Evolutionary conservation across 2,329 filamentous ascomycete genomes (phyloP), one percentile per base, ranked within the genome.

Genomic region (Lachnellula subtilissima): DNA sequence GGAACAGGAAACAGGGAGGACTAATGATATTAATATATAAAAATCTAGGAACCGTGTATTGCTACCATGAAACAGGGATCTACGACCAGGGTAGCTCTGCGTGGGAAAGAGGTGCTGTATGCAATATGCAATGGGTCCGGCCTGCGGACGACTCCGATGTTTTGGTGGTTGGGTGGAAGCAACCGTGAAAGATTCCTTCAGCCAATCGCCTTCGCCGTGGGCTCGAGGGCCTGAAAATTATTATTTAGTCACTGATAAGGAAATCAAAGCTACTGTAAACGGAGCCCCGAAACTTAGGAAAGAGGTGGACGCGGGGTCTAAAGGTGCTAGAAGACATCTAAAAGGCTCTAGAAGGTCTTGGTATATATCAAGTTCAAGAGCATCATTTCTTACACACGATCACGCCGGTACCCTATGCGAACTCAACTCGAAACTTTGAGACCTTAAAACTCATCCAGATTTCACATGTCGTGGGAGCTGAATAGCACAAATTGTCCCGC

Each of bases 141-240:
- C 58, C 57, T 53, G 55, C 63, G 63, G 63, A 59, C 61, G 53
- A 59, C 58, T 57, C 61, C 63, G 63, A 61, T 49, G 40, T 39
- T 48, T 39, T 40, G 28, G 28, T 53, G 36, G 57, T 37, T 42
- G 50, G 52, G 55, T 65, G 63, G 61, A 64, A 59, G 52, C 40
- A 39, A 61, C 57, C 63, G 63, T 40, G 39, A 54, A 55, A 4
- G 4, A 25, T 46, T 37, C 48, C 32, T 47, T 28, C 52, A 48
- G 48, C 55, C 46, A 53, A 39, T 36, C 48, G 46, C 40, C 47
- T 47, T 37, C 47, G 53, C 23, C 22, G 37, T 8, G 23, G 46
- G n/a, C 17, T 36, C 40, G 19, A 55, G 43, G 54, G 52, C 50
- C 55, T 48, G 54, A 39, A 14, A 52, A 28, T 25, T 48, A 32